Percentiles rank a stretch among this genome's conserved stretches.
Evolutionary conservation across 73 alveolate genomes (phyloP).

Genomic region (Paraurostyla sp.): DNA sequence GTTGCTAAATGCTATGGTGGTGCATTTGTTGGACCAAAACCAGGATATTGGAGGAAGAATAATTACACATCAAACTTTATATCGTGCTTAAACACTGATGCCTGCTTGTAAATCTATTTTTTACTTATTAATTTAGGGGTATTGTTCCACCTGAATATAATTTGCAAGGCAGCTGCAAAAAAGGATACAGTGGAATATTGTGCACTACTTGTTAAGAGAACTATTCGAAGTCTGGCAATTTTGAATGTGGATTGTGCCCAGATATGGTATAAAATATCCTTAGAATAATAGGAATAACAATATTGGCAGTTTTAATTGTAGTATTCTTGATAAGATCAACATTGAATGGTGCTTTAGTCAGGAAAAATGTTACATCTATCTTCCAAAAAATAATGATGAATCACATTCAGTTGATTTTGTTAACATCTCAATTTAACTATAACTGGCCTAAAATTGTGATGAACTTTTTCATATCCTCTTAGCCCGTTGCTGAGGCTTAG

Average conservation of each 20-base stretch:
- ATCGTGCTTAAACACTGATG: neutral
- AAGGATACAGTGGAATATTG: constrained; percentile 70
- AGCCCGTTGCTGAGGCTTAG: neutral
- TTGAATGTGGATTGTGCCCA: constrained; percentile 69
- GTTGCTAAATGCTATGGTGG: constrained; percentile 23
- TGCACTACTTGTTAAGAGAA: constrained; percentile 74
- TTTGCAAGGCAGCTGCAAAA: constrained; percentile 72
- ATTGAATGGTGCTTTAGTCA: constrained; percentile 56
- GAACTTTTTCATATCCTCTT: neutral
- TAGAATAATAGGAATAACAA: neutral
- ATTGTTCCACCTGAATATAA: neutral
- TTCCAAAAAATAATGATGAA: constrained; percentile 62
- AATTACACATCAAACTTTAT: neutral
- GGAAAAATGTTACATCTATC: constrained; percentile 36
- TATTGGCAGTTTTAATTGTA: neutral
- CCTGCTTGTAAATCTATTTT: too few relatives aligned
- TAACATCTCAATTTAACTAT: constrained; percentile 21
- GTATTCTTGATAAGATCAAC: constrained; percentile 56
- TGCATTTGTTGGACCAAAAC: neutral
- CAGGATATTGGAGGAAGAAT: constrained; percentile 20
- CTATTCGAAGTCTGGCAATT: constrained; percentile 49
- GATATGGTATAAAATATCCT: neutral
- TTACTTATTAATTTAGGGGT: too few relatives aligned
- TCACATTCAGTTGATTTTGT: constrained; percentile 46
- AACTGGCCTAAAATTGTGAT: neutral